Conservation (phyloP, 2,329 filamentous ascomycete genomes). For the Magnaporthiopsis incrustans region DNA sequence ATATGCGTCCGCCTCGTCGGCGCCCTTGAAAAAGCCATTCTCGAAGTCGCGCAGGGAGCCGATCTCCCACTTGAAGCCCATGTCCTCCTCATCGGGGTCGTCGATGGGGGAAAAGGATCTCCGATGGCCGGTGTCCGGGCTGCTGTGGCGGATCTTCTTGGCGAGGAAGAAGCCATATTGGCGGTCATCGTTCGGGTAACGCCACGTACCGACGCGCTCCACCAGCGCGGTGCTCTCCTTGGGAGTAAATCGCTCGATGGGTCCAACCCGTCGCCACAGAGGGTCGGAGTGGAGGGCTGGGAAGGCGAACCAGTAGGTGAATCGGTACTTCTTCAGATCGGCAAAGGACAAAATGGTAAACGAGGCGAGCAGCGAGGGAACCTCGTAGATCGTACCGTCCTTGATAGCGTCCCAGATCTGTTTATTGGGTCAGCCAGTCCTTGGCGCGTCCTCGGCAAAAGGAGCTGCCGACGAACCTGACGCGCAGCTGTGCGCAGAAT, state of each 20-base stretch:
- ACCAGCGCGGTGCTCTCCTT: constrained; percentile 72
- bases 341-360: constrained; percentile 89
- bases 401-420: constrained; percentile 97
- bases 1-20: constrained; percentile 66
- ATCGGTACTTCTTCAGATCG: constrained; percentile 94
- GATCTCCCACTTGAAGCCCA: constrained; percentile 70
- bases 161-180: constrained; percentile 96
- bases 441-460: background rate
- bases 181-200: constrained; percentile 68
- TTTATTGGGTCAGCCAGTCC: background rate
- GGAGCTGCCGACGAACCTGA: constrained; percentile 48
- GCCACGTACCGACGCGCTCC: constrained; percentile 81
- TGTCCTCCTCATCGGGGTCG: constrained; percentile 38
- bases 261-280: constrained; percentile 60
- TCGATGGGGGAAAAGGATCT: constrained; percentile 35
- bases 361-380: constrained; percentile 81
- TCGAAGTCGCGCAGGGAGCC: constrained; percentile 72
- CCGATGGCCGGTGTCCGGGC: background rate
- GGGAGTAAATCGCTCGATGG: constrained; percentile 47
- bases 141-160: constrained; percentile 53
- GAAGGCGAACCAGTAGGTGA: constrained; percentile 97
- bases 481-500: constrained; percentile 72
- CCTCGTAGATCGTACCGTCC: constrained; percentile 92
- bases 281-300: constrained; percentile 87
- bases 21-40: constrained; percentile 73